Base-by-base conservation (phyloP, 2,329 filamentous ascomycete genomes). In the Fusarium redolens region DNA sequence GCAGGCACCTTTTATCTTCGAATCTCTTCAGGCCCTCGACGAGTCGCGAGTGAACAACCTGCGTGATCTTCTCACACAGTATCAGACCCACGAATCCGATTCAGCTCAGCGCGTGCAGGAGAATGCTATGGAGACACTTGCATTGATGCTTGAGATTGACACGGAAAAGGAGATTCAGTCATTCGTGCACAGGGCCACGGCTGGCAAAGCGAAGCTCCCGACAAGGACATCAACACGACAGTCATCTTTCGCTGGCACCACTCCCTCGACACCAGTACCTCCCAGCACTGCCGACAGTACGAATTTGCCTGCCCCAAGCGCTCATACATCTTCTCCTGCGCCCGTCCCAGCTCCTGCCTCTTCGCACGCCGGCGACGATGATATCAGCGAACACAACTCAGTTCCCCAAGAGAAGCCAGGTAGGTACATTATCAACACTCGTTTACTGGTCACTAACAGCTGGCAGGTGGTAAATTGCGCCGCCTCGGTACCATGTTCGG, bases 1-100 rank as follows among this genome's bases (percentile, higher is more conserved):
- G 2, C 95, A 97, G 81, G 94, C 96, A 18, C 96, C 96, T 2
- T 98, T 94, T 82, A 92, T 98, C 68, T 98, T 97, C 79, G 96
- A 99, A 83, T 93, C 92, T 68, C 89, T 99, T 31, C 96, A 99
- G 81, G 92, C 93, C 10, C 86, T 97, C 37, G 96, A 99, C 79
- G 96, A 99, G 84, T 92, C 90, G 76, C 91, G 96, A 62, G 86
- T 97, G 74, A 97, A 98, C 81, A 92, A 97, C 78, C 86, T 99
- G 66, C 92, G 96, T 69, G 96, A 98, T 82, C 89, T 93, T 44
- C 88, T 99, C 68, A 98, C 96, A 2, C 95, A 98, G 78, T 93
- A 96, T 77, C 92, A 97, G 82, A 99, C 96, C 0, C 92, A 97
- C 79, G 96, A 98, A 81, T 90, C 94, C 33, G 96, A 99, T 79